Percentiles rank a stretch among this genome's conserved stretches.
These are phyloP conservation scores for Kazachstania bromeliacearum DNA, from an alignment of 805 yeast genomes.

Conservation along the genomic window DNA sequence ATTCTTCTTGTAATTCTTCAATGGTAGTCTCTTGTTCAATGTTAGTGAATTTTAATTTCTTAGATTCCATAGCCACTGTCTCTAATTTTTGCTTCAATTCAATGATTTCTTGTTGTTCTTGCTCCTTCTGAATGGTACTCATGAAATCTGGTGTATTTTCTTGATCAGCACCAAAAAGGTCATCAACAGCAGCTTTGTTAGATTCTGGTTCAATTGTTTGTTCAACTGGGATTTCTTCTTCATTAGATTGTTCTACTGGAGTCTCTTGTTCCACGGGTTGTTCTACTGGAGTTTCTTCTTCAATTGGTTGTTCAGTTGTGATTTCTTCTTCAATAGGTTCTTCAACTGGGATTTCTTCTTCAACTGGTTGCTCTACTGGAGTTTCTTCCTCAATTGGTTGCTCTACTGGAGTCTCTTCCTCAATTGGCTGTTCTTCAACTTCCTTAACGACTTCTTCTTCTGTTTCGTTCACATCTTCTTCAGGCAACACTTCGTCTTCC, in stretches of 20 bases:
- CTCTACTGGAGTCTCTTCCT: constrained; percentile 4
- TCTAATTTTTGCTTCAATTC: constrained; percentile 34
- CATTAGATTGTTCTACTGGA: background rate
- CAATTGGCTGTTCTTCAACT: constrained; percentile 4
- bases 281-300: constrained; percentile 9
- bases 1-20: constrained; percentile 31
- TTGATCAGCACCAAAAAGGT: constrained; percentile 9
- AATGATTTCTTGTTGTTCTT: constrained; percentile 29
- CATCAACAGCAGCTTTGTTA: constrained; percentile 1
- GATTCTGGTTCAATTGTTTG: constrained; percentile 4
- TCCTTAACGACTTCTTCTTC: constrained; percentile 2
- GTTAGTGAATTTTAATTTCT: constrained; percentile 26
- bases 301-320: constrained; percentile 4
- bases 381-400: background rate
- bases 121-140: constrained; percentile 24
- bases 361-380: constrained; percentile 3
- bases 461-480: constrained; percentile 8
- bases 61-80: constrained; percentile 27
- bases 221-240: constrained; percentile 4
- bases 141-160: constrained; percentile 22
- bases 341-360: constrained; percentile 3
- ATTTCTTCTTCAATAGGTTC: constrained; percentile 5
- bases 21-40: constrained; percentile 28
- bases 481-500: too few relatives aligned
- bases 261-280: constrained; percentile 4